phyloP scores from a whole-genome alignment of 2,329 filamentous ascomycete species.

The Hymenoscyphus fraxineus region DNA sequence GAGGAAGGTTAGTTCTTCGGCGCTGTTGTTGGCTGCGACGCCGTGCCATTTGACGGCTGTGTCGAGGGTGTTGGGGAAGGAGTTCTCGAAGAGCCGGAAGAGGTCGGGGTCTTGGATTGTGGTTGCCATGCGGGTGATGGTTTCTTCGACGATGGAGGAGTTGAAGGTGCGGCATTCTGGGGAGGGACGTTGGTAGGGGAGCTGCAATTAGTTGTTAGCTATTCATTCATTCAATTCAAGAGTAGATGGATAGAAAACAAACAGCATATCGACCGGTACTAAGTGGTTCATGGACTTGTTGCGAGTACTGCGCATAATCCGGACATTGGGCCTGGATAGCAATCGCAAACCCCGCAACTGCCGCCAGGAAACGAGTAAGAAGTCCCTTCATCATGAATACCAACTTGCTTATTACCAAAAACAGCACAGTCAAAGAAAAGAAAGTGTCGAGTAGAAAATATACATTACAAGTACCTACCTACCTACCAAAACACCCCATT shows the following conservation, averaged over 20 bases:
- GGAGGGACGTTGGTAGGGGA: constrained; percentile 77
- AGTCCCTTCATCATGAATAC: constrained; percentile 11
- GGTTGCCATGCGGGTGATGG: constrained; percentile 66
- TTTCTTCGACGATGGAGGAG: constrained; percentile 70
- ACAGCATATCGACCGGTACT: constrained; percentile 64
- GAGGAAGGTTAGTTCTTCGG: constrained; percentile 61
- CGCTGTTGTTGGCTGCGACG: constrained; percentile 49
- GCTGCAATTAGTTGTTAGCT: constrained; percentile 36
- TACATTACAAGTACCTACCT: not conserved
- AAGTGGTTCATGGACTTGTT: constrained; percentile 61
- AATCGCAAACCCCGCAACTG: constrained; percentile 7
- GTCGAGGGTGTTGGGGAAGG: constrained; percentile 72
- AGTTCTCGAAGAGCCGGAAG: constrained; percentile 66
- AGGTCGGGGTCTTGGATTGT: constrained; percentile 74
- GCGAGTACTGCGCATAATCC: constrained; percentile 61
- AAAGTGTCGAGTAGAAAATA: not conserved
- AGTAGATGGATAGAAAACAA: not conserved
- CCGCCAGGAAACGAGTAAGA: constrained; percentile 7
- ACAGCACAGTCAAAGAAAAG: not conserved
- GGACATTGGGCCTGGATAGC: constrained; percentile 47
- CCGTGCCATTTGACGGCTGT: constrained; percentile 70
- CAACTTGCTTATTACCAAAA: not conserved
- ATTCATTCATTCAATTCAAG: not conserved
- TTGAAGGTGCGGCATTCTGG: constrained; percentile 76
- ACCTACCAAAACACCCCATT: not conserved